phyloP scores from a whole-genome alignment of 305 asterid species.

The Fraxinus platypoda region DNA sequence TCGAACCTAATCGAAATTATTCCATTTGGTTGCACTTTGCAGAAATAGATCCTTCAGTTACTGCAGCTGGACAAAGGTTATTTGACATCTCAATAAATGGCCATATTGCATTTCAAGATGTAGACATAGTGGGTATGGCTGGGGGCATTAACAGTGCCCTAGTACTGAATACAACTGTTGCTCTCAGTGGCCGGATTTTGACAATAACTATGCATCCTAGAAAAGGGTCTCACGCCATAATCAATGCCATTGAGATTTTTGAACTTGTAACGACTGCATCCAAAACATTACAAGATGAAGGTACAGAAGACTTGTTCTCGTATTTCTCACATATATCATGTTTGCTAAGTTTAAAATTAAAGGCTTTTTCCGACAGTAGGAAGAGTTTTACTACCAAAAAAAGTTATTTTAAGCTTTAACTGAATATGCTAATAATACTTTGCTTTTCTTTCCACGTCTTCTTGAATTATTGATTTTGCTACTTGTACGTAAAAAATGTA shows the following conservation, averaged over 20 bases:
- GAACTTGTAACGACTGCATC: conserved; percentile 78
- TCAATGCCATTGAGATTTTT: conserved; percentile 78
- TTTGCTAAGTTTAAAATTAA: not conserved
- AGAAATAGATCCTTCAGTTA: conserved; percentile 75
- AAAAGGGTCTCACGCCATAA: conserved; percentile 61
- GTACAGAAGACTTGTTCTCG: conserved; percentile 33
- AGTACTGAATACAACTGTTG: conserved; percentile 70
- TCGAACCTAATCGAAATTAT: conserved; percentile 76
- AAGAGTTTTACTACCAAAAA: not conserved
- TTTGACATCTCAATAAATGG: conserved; percentile 76
- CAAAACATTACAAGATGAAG: conserved; percentile 75
- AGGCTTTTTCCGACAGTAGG: not conserved
- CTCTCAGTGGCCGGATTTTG: conserved; percentile 84
- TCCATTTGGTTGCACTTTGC: conserved; percentile 96
- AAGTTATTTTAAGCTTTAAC: not conserved
- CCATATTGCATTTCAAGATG: conserved; percentile 40
- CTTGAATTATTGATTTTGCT: not conserved
- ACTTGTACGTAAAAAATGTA: too few relatives aligned
- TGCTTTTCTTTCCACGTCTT: not conserved
- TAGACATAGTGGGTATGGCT: conserved; percentile 66
- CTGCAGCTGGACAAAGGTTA: conserved; percentile 69
- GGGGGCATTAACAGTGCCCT: conserved; percentile 71
- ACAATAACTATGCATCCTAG: conserved; percentile 65
- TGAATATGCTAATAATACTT: not conserved
- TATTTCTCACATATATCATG: conserved; percentile 15